These are phyloP conservation scores for Fusarium pseudoanthophilum DNA, from an alignment of 2,329 filamentous ascomycete genomes.

Conservation along the genomic window DNA sequence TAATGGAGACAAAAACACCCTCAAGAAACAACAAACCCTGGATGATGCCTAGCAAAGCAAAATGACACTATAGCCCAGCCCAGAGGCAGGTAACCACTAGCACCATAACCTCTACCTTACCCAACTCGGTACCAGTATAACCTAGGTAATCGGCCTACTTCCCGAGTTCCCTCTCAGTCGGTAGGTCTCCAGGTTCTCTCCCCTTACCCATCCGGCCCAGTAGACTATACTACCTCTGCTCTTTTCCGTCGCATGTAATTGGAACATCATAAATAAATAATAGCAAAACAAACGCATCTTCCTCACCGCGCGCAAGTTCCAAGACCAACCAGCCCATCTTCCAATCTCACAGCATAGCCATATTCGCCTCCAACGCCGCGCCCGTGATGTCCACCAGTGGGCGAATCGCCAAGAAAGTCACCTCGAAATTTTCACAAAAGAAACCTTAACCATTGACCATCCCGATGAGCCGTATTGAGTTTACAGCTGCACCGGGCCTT, in stretches of 20 bases:
- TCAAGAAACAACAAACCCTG: constrained; percentile 27
- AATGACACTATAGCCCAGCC: constrained; percentile 9
- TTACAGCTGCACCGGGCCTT: background rate
- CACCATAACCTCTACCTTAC: constrained; percentile 3
- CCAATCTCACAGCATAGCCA: constrained; percentile 37
- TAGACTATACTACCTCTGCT: background rate
- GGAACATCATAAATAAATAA: constrained; percentile 11
- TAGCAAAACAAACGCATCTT: constrained; percentile 14
- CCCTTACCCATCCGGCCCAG: background rate
- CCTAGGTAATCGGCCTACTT: background rate
- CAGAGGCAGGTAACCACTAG: constrained; percentile 12
- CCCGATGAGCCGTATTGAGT: constrained; percentile 9
- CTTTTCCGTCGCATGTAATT: constrained; percentile 2
- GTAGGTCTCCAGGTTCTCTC: background rate
- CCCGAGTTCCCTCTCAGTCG: background rate
- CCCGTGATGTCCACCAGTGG: constrained; percentile 42
- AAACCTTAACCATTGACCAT: constrained; percentile 24
- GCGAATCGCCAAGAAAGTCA: constrained; percentile 40
- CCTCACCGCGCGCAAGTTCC: constrained; percentile 30
- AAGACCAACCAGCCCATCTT: constrained; percentile 26
- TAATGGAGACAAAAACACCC: constrained; percentile 30
- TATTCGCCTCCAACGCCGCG: constrained; percentile 45
- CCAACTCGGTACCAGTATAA: background rate
- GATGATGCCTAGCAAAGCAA: constrained; percentile 21
- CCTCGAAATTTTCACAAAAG: constrained; percentile 38